Evolutionary conservation across 768 basidiomycete species (phyloP).

Genomic region (Psilocybe sp.): DNA sequence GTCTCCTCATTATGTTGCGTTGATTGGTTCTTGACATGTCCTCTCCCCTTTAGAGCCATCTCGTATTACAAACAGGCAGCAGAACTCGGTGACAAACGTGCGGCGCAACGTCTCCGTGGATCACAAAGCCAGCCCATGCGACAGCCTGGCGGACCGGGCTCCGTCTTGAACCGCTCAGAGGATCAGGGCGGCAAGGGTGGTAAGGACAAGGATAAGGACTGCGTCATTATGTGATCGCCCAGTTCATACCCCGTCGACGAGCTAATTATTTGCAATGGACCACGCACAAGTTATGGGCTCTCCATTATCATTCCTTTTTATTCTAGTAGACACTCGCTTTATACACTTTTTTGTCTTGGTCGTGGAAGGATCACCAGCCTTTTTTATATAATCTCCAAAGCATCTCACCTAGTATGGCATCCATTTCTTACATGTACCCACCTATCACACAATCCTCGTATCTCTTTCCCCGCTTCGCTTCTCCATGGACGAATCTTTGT

Average conservation of each 20-base stretch:
- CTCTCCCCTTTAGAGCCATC: conserved; percentile 48
- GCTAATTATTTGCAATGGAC: conserved; percentile 1
- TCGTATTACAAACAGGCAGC: conserved; percentile 88
- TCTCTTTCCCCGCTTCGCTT: conserved; percentile 2
- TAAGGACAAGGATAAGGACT: conserved; percentile 73
- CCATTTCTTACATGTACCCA: conserved; percentile 18
- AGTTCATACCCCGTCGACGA: background rate
- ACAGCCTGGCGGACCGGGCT: conserved; percentile 57
- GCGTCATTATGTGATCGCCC: conserved; percentile 73
- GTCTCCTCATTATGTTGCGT: conserved; percentile 23
- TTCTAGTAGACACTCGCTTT: background rate
- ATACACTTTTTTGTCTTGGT: background rate
- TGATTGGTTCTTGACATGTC: conserved; percentile 5
- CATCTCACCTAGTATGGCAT: conserved; percentile 21
- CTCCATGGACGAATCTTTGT: conserved; percentile 19
- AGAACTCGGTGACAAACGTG: conserved; percentile 92
- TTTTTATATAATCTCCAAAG: conserved; percentile 13
- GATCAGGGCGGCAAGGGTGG: conserved; percentile 37
- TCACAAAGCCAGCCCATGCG: conserved; percentile 51
- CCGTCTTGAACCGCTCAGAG: conserved; percentile 55
- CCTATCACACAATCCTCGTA: background rate
- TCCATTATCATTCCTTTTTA: background rate
- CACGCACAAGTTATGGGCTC: no score
- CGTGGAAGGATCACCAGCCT: background rate
- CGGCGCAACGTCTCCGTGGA: conserved; percentile 75